Percentiles rank a stretch among this genome's conserved stretches.
These are phyloP conservation scores for Diacronema lutheri DNA, from an alignment of 78 protist species.

Conservation along the genomic window DNA sequence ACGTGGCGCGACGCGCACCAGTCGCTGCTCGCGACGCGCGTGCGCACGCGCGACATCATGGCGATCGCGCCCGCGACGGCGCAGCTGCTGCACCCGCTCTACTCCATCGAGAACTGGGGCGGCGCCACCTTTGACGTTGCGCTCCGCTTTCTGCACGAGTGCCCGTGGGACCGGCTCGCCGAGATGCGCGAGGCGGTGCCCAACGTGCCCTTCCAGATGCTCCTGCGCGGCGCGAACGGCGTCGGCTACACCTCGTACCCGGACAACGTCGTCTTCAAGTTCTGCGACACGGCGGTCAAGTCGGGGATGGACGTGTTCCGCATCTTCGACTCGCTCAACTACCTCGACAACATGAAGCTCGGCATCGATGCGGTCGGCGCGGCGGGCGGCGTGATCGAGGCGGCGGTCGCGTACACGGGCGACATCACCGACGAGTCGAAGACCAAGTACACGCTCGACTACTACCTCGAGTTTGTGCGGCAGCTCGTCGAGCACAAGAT, in stretches of 20 bases:
- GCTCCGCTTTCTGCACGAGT: slow-evolving; percentile 75
- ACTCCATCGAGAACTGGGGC: slow-evolving; percentile 77
- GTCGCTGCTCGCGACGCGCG: slow-evolving; percentile 78
- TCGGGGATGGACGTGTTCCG: slow-evolving; percentile 83
- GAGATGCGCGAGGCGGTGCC: slow-evolving; percentile 58
- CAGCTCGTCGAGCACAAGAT: background rate
- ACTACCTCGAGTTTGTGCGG: slow-evolving; percentile 66
- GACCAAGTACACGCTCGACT: slow-evolving; percentile 74
- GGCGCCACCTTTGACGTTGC: slow-evolving; percentile 91
- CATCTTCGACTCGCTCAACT: slow-evolving; percentile 84
- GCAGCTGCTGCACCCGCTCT: background rate
- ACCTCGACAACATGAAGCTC: slow-evolving; percentile 56
- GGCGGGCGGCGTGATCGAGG: slow-evolving; percentile 81
- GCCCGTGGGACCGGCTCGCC: slow-evolving; percentile 75
- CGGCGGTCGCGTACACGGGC: slow-evolving; percentile 37
- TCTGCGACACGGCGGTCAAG: slow-evolving; percentile 34
- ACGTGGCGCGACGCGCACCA: slow-evolving; percentile 88
- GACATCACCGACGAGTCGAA: slow-evolving; percentile 53
- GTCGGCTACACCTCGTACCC: slow-evolving; percentile 88
- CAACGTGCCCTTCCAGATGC: slow-evolving; percentile 54
- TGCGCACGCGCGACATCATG: slow-evolving; percentile 68
- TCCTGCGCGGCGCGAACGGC: slow-evolving; percentile 64
- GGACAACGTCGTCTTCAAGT: slow-evolving; percentile 79
- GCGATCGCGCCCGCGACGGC: background rate
- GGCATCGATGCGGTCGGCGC: slow-evolving; percentile 71